phyloP scores from a whole-genome alignment of 345 rosid species.

The Camelina sativa region DNA sequence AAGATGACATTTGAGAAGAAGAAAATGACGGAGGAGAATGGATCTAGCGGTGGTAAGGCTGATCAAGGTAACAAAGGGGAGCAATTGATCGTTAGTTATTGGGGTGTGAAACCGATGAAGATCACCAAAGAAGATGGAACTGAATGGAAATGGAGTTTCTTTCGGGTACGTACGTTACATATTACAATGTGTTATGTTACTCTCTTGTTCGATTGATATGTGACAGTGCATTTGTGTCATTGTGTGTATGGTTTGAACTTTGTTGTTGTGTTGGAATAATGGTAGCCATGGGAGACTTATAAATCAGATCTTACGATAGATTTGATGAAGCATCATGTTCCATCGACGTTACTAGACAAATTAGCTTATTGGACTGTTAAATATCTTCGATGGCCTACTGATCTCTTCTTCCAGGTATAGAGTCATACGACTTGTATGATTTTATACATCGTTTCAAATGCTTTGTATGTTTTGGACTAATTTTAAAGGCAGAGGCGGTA shows the following conservation, averaged over 20 bases:
- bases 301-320: constrained; percentile 64
- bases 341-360: constrained; percentile 56
- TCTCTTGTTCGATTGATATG: not conserved
- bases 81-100: constrained; percentile 51
- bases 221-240: too few relatives aligned
- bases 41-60: not conserved
- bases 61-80: constrained; percentile 39
- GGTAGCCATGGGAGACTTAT: constrained; percentile 57
- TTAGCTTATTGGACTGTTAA: constrained; percentile 76
- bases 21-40: constrained; percentile 11
- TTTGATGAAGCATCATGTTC: constrained; percentile 73
- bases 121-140: constrained; percentile 57
- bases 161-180: constrained; percentile 51
- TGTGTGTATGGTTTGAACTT: not conserved
- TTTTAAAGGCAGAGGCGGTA: constrained; percentile 56
- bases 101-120: constrained; percentile 58
- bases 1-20: constrained; percentile 41
- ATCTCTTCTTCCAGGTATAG: constrained; percentile 69
- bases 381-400: constrained; percentile 70
- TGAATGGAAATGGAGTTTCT: constrained; percentile 69
- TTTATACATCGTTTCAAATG: not conserved
- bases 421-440: not conserved
- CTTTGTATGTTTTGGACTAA: constrained; percentile 13
- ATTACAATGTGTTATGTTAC: not conserved
- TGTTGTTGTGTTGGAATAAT: not conserved